Evolutionary conservation across 805 yeast genomes (phyloP).

Genomic region (Candida suzukii): DNA sequence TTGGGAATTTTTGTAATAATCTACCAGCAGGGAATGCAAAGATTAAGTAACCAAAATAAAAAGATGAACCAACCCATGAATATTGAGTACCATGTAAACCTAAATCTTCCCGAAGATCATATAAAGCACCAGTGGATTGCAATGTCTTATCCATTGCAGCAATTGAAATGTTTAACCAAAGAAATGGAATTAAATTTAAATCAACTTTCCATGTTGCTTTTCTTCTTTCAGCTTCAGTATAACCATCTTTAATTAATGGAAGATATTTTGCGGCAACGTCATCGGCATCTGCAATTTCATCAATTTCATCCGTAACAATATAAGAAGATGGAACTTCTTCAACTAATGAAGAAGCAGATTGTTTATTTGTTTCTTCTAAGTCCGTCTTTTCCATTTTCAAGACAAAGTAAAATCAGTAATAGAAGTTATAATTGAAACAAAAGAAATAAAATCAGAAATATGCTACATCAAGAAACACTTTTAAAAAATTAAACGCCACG

Average conservation of each 20-base stretch:
- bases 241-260: slow-evolving; percentile 12
- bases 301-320: background rate
- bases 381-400: too few species aligned
- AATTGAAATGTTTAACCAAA: slow-evolving; percentile 40
- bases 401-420: too few species aligned
- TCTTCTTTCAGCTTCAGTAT: slow-evolving; percentile 12
- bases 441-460: too few species aligned
- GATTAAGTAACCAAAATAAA: slow-evolving; percentile 28
- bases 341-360: too few species aligned
- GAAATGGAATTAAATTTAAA: slow-evolving; percentile 39
- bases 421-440: too few species aligned
- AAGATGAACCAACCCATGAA: slow-evolving; percentile 27
- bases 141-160: slow-evolving; percentile 55
- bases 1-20: slow-evolving; percentile 27
- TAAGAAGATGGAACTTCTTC: background rate
- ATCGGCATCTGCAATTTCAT: slow-evolving; percentile 3
- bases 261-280: slow-evolving; percentile 15
- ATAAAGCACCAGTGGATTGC: slow-evolving; percentile 30
- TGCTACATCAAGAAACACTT: too few species aligned
- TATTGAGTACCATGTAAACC: slow-evolving; percentile 27
- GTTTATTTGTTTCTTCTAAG: too few species aligned
- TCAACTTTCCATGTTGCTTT: slow-evolving; percentile 38
- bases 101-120: slow-evolving; percentile 31
- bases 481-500: too few species aligned
- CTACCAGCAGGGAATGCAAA: slow-evolving; percentile 32